These are phyloP conservation scores for Didymella segeticola DNA, from an alignment of 2,329 filamentous ascomycete genomes.

Conservation along the genomic window DNA sequence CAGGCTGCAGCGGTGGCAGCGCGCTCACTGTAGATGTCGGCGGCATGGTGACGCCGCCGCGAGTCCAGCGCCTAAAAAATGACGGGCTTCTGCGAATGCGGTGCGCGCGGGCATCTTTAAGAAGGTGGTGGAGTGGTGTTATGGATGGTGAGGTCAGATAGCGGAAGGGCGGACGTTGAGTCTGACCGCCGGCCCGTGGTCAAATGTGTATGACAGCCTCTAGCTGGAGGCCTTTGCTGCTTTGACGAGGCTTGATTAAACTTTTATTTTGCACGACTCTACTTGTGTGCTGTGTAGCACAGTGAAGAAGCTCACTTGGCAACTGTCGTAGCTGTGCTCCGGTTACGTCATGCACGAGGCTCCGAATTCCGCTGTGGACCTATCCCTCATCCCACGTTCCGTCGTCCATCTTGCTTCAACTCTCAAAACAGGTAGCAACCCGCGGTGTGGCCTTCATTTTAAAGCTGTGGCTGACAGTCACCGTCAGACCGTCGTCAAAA, in stretches of 20 bases:
- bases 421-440: conserved; percentile 8
- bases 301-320: conserved; percentile 1
- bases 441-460: background rate
- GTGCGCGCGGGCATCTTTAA: conserved; percentile 14
- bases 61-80: conserved; percentile 25
- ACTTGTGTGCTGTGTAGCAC: background rate
- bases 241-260: background rate
- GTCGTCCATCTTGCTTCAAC: background rate
- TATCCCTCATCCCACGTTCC: conserved; percentile 22
- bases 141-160: conserved; percentile 21
- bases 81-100: conserved; percentile 13
- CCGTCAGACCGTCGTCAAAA: background rate
- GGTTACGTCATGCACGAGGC: conserved; percentile 1
- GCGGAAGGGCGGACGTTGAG: conserved; percentile 13
- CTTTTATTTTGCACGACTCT: background rate
- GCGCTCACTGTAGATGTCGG: conserved; percentile 22
- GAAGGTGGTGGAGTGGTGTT: conserved; percentile 18
- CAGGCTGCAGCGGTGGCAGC: conserved; percentile 29
- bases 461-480: conserved; percentile 10
- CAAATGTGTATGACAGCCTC: no score
- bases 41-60: conserved; percentile 20
- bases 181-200: conserved; percentile 13
- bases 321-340: background rate
- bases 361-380: conserved; percentile 7
- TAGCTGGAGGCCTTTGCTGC: background rate